phyloP scores from a whole-genome alignment of 768 basidiomycete genomes.

The Coprinopsis cinerea region DNA sequence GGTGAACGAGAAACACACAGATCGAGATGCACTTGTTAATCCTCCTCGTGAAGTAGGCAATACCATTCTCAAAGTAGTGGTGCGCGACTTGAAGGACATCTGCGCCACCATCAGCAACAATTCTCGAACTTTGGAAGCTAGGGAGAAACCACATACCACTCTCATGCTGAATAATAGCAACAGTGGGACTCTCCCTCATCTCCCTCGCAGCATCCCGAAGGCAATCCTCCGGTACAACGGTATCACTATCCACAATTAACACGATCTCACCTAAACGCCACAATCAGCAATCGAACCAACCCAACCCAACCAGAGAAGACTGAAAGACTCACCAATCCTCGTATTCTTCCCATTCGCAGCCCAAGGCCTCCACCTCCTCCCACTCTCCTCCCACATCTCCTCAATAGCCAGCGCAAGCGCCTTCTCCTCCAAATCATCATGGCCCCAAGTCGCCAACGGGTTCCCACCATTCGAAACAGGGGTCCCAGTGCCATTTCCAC shows the following conservation, averaged over 20 bases:
- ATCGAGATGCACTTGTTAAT: slow-evolving; percentile 72
- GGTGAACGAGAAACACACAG: slow-evolving; percentile 45
- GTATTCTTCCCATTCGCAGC: slow-evolving; percentile 65
- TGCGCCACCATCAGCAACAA: slow-evolving; percentile 9
- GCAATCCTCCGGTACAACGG: slow-evolving; percentile 77
- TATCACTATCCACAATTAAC: slow-evolving; percentile 75
- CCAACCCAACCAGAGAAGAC: too few species aligned
- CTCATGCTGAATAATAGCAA: slow-evolving; percentile 86
- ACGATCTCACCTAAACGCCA: too few species aligned
- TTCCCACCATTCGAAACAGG: neutral
- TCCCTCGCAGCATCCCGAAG: slow-evolving; percentile 82
- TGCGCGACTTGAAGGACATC: slow-evolving; percentile 82
- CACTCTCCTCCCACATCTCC: slow-evolving; percentile 53
- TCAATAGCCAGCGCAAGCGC: slow-evolving; percentile 71
- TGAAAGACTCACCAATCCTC: slow-evolving; percentile 67
- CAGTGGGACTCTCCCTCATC: slow-evolving; percentile 64
- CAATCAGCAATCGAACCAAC: too few species aligned
- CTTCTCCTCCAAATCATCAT: slow-evolving; percentile 57
- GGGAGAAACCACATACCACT: slow-evolving; percentile 37
- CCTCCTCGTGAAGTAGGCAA: slow-evolving; percentile 76
- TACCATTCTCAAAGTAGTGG: slow-evolving; percentile 88
- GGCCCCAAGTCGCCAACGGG: slow-evolving; percentile 17
- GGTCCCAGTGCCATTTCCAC: neutral
- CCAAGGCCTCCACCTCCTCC: slow-evolving; percentile 55
- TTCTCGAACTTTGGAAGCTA: neutral